phyloP scores from a whole-genome alignment of 768 basidiomycete species.

The Leccinum arenicola region DNA sequence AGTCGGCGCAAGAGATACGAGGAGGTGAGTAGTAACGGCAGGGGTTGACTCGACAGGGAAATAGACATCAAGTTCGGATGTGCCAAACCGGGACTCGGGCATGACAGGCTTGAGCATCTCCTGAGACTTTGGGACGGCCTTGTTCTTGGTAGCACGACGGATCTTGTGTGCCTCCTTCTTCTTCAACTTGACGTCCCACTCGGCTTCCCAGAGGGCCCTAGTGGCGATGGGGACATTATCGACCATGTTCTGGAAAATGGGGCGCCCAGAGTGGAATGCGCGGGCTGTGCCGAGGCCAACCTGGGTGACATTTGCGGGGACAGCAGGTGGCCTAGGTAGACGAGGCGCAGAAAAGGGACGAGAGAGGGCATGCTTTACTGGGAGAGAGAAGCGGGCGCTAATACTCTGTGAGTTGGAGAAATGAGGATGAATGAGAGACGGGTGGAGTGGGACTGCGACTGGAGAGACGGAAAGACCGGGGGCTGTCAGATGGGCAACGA shows the following conservation, averaged over 20 bases:
- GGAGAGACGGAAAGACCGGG: conserved; percentile 43
- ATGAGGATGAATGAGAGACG: conserved; percentile 15
- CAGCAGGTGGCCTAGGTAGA: conserved; percentile 53
- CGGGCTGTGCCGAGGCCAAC: conserved; percentile 76
- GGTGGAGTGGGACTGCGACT: conserved; percentile 10
- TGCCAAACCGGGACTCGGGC: conserved; percentile 9
- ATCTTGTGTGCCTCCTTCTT: conserved; percentile 38
- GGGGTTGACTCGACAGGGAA: conserved; percentile 42
- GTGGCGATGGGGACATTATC: conserved; percentile 78
- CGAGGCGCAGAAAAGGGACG: conserved; percentile 43
- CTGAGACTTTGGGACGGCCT: conserved; percentile 19
- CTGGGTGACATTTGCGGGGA: conserved; percentile 53
- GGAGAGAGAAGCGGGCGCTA: conserved; percentile 54
- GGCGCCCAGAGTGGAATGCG: conserved; percentile 70
- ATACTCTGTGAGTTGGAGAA: conserved; percentile 36
- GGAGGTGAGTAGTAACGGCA: conserved; percentile 60
- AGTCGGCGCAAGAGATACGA: conserved; percentile 76
- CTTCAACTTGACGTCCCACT: conserved; percentile 58
- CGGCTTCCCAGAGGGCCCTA: conserved; percentile 71
- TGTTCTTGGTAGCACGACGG: conserved; percentile 21
- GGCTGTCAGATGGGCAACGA: conserved; percentile 19
- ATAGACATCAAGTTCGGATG: conserved; percentile 58
- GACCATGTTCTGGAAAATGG: conserved; percentile 76
- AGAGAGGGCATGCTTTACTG: conserved; percentile 51
- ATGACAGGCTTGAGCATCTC: conserved; percentile 27